A percentile compares a stretch with the other conserved stretches of the same genome.
phyloP scores from a whole-genome alignment of 441 rosid genomes.

The Populus hybrid region DNA sequence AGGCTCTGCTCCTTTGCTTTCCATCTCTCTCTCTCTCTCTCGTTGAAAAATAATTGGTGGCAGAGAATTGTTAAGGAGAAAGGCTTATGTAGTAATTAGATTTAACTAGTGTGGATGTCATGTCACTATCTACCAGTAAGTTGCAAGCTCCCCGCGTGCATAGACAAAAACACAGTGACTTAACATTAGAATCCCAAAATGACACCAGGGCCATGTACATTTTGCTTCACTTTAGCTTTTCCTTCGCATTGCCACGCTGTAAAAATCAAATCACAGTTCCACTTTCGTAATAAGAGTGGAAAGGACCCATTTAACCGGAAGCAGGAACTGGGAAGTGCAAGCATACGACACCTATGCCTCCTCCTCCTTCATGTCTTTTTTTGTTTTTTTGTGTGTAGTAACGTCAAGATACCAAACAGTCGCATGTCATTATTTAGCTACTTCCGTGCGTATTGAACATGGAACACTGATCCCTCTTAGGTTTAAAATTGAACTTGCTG shows the following conservation, averaged over 20 bases:
- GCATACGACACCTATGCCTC: not conserved
- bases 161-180: not conserved
- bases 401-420: not conserved
- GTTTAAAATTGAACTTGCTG: not conserved
- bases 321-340: not conserved
- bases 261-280: slow-evolving; percentile 20
- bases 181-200: slow-evolving; percentile 6
- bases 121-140: not conserved
- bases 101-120: not conserved
- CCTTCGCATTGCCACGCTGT: slow-evolving; percentile 2
- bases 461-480: not conserved
- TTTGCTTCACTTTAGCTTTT: slow-evolving; percentile 28
- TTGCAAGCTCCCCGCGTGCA: slow-evolving; percentile 8
- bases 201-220: slow-evolving; percentile 17
- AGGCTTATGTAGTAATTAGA: slow-evolving; percentile 11
- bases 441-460: not conserved
- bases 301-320: not conserved
- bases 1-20: slow-evolving; percentile 33
- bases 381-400: not conserved
- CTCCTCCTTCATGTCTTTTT: not conserved
- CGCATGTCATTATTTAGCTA: not conserved
- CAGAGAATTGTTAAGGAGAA: not conserved
- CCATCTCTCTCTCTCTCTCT: slow-evolving; percentile 27
- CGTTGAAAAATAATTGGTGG: not conserved
- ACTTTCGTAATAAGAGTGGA: slow-evolving; percentile 8